Evolutionary conservation across 2,329 filamentous ascomycete genomes (phyloP).

Genomic region (Beauveria rudraprayagi): DNA sequence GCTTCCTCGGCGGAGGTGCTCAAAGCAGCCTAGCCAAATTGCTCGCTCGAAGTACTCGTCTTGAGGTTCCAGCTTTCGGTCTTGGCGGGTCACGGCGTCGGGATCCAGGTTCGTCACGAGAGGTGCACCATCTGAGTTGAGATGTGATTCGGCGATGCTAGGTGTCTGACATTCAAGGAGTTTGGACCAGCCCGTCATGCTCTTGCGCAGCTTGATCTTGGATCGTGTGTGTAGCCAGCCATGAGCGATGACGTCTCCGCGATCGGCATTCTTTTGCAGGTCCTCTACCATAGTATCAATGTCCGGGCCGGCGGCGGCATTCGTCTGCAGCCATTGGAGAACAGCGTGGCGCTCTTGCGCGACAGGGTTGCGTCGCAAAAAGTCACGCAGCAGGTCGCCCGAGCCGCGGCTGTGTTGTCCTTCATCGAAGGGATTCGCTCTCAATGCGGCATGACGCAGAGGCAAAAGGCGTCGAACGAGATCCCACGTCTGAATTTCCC

Average conservation of each 20-base stretch:
- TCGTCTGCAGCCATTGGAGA: conserved; percentile 78
- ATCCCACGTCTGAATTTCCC: conserved; percentile 88
- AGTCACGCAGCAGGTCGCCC: conserved; percentile 53
- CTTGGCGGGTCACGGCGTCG: conserved; percentile 77
- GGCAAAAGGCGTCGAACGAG: conserved; percentile 68
- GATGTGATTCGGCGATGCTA: conserved; percentile 46
- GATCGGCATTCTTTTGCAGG: conserved; percentile 65
- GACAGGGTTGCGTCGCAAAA: conserved; percentile 62
- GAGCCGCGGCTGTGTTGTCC: conserved; percentile 18
- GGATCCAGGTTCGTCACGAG: conserved; percentile 86
- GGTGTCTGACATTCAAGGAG: conserved; percentile 55
- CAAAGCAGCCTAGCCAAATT: conserved; percentile 90
- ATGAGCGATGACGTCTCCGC: conserved; percentile 73
- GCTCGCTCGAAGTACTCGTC: conserved; percentile 85
- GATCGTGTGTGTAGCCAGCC: conserved; percentile 91
- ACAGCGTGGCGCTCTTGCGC: conserved; percentile 74
- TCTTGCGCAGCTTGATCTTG: conserved; percentile 84
- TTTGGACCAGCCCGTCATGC: conserved; percentile 59
- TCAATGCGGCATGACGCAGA: conserved; percentile 48
- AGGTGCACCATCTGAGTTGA: conserved; percentile 52
- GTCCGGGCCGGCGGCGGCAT: conserved; percentile 60
- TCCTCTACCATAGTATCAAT: conserved; percentile 71
- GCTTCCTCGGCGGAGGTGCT: conserved; percentile 81
- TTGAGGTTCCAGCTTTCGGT: conserved; percentile 65
- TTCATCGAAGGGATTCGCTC: conserved; percentile 18